Conservation (phyloP, 176 grass and related monocot species). For the Tillandsia leiboldiana region DNA sequence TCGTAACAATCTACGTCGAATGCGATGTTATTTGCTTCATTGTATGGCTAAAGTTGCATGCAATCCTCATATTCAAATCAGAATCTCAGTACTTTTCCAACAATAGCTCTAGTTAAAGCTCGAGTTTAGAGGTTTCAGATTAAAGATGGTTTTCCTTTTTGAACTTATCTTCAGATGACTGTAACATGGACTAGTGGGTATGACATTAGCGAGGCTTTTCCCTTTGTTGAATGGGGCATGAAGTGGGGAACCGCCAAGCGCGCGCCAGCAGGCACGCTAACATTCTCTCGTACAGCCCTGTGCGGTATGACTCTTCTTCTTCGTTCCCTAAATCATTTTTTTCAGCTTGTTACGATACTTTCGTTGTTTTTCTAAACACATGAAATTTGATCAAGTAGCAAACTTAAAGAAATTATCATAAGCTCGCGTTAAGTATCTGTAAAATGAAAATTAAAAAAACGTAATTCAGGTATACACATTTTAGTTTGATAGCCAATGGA, state of each 20-base stretch:
- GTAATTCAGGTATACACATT: too few relatives aligned
- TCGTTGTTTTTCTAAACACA: neutral
- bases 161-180: conserved; percentile 48
- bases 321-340: neutral
- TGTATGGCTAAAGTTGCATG: too few relatives aligned
- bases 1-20: neutral
- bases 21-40: too few relatives aligned
- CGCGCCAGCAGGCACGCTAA: conserved; percentile 48
- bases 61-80: too few relatives aligned
- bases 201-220: conserved; percentile 52
- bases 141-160: neutral
- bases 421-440: too few relatives aligned
- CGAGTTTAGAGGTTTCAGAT: neutral
- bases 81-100: neutral
- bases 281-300: conserved; percentile 56
- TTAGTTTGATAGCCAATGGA: too few relatives aligned
- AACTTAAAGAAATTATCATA: neutral
- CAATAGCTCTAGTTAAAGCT: neutral
- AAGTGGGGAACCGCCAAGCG: conserved; percentile 25
- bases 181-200: conserved; percentile 96
- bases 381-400: neutral
- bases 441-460: too few relatives aligned
- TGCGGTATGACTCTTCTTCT: conserved; percentile 41
- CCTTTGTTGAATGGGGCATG: conserved; percentile 76
- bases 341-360: neutral